Percentiles rank a stretch among this genome's conserved stretches.
Conservation (phyloP, 2,329 filamentous ascomycete genomes). For the Chaetomium strumarium region DNA sequence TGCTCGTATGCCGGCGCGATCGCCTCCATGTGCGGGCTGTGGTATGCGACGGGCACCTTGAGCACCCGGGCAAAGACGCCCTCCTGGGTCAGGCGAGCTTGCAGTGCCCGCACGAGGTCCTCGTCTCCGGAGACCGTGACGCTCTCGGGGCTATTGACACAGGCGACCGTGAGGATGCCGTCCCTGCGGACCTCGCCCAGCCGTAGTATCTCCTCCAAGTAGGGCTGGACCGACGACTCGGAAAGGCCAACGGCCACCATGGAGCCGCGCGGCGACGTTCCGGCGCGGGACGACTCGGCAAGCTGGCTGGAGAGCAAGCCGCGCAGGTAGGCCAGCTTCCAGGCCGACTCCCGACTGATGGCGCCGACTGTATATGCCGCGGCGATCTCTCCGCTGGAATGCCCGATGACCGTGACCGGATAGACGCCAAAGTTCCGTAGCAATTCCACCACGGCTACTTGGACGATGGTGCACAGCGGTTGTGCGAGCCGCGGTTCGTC, state of each 20-base stretch:
- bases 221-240: background rate
- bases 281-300: background rate
- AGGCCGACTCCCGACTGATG: slow-evolving; percentile 32
- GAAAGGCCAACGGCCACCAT: slow-evolving; percentile 9
- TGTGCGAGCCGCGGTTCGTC: background rate
- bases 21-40: slow-evolving; percentile 7
- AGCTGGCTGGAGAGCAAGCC: slow-evolving; percentile 24
- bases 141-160: slow-evolving; percentile 27
- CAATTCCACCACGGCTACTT: slow-evolving; percentile 31
- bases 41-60: slow-evolving; percentile 33
- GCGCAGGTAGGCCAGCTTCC: slow-evolving; percentile 35
- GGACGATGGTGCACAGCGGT: slow-evolving; percentile 9
- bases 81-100: slow-evolving; percentile 14
- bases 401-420: slow-evolving; percentile 28
- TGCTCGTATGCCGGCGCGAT: background rate
- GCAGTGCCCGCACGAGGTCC: slow-evolving; percentile 24
- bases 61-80: slow-evolving; percentile 15
- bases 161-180: slow-evolving; percentile 1
- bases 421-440: slow-evolving; percentile 24
- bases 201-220: background rate
- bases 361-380: slow-evolving; percentile 31
- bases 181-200: background rate
- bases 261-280: slow-evolving; percentile 15
- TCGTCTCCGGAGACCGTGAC: slow-evolving; percentile 26
- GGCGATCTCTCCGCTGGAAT: slow-evolving; percentile 34